Base-by-base conservation (phyloP, 495 filamentous ascomycete species). In the Trichocladium uniseriatum region DNA sequence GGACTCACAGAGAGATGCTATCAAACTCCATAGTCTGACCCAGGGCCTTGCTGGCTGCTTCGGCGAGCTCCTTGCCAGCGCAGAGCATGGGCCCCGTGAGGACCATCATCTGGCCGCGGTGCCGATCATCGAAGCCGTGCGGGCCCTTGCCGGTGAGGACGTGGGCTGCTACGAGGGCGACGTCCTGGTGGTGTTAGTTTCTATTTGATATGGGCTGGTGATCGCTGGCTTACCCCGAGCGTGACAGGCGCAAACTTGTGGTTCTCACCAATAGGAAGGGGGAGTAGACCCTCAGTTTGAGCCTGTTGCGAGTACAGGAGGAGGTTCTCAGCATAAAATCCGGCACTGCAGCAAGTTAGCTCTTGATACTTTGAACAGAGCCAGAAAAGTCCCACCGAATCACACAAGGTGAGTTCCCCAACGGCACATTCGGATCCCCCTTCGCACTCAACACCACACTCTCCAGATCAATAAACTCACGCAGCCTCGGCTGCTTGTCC, bases 301-400 rank as follows among this genome's bases (percentile, higher is more conserved):
- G 70, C 69, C 52, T 79, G 73, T 15, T 61, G 60, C 9, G 70
- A 60, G 50, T 79, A 78, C 0, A 69, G 50, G 0, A 79, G 64
- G n/a, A 79, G 62, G 38, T 79, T 79, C 61, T 79, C 77, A 4
- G 75, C 73, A 36, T 79, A 79, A 43, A 80, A 78, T 4, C 77
- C 74, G 39, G 73, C 72, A 6, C 65, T 68, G 39, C 29, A 56
- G 38, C 38, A 32, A 34, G 19, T 43, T 8, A n/a, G n/a, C n/a
- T n/a, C n/a, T n/a, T n/a, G n/a, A n/a, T n/a, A n/a, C n/a, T n/a
- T n/a, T n/a, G n/a, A n/a, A n/a, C n/a, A n/a, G n/a, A n/a, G n/a
- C n/a, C n/a, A n/a, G n/a, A n/a, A n/a, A 38, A 20, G 55, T 10
- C 67, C 38, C 45, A 76, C 75, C 76, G 68, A 48, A 79, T 74